Evolutionary conservation across 2,329 filamentous ascomycete genomes (phyloP), one percentile per base, ranked within the genome.

Genomic region (Fusarium torulosum): DNA sequence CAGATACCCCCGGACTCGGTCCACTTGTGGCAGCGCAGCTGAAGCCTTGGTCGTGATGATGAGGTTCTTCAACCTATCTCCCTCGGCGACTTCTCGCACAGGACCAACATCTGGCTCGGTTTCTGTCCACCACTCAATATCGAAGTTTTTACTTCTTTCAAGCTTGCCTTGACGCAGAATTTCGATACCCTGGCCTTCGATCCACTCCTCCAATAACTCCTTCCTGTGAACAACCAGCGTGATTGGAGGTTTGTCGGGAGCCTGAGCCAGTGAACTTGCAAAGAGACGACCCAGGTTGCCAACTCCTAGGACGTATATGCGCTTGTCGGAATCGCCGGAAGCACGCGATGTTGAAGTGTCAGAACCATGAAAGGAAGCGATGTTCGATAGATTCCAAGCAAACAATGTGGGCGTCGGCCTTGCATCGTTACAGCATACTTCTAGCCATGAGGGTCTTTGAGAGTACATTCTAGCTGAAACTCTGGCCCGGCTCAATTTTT

Each of bases 201-300:
- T 70, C 85, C 87, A 89, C 20, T 81, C 75, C 49, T 81, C 73
- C 4, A 88, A 77, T 5, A 86, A 81, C 25, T 80, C 79, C 50
- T 75, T 76, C n/a, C 83, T 84, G 73, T 94, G 91, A 35, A 97
- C 84, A n/a, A 97, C 84, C 7, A 97, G 84, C 1, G 93, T 95
- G 37, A 97, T 85, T 0, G 91, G 91, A 6, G 93, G 92, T 4
- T 86, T 84, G 20, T 86, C 79, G 1, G 79, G 72, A 10, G 88
- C 81, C 20, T 85, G 83, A 21, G 88, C 86, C 13, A 97, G 81
- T 21, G 88, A 87, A 75, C 90, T 89, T 25, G 94, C 93, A 66
- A 94, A 88, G 25, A 97, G 86, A 42, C 88, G 88, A 15, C 94
- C 94, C 14, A 97, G 83, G 75, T 93, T 96, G 35, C 94, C 94